Conservation (phyloP, 768 basidiomycete genomes). For the Coprinopsis sp. region DNA sequence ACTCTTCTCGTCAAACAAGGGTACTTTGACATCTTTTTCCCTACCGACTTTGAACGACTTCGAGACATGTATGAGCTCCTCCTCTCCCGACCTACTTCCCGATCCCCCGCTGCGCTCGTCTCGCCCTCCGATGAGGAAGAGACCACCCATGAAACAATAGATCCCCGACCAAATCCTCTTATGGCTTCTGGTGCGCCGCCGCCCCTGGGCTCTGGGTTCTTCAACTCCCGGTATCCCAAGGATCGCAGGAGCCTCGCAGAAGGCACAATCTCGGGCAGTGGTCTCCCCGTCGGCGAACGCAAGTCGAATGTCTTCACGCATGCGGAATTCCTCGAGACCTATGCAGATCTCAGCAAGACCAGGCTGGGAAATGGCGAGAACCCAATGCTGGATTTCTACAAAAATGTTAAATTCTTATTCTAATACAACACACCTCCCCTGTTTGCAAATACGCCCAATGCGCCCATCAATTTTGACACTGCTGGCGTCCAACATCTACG, state of each 20-base stretch:
- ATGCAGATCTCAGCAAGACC: slow-evolving; percentile 71
- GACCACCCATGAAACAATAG: slow-evolving; percentile 22
- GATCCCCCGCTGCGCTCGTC: no score
- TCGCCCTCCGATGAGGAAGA: no score
- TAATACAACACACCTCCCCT: no score
- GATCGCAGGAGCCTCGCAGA: slow-evolving; percentile 61
- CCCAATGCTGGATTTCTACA: slow-evolving; percentile 84
- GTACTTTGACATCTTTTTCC: slow-evolving; percentile 98
- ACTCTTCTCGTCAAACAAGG: slow-evolving; percentile 92
- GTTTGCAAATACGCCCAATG: no score
- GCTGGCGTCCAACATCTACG: no score
- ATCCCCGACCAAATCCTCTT: slow-evolving; percentile 44
- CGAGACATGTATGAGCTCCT: slow-evolving; percentile 88
- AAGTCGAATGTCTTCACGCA: slow-evolving; percentile 85
- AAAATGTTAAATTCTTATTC: slow-evolving; percentile 92
- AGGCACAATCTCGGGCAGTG: slow-evolving; percentile 69
- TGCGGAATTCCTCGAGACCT: slow-evolving; percentile 82
- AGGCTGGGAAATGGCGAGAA: slow-evolving; percentile 78
- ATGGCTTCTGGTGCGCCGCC: slow-evolving; percentile 45
- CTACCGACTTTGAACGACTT: slow-evolving; percentile 80
- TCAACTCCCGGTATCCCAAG: slow-evolving; percentile 57
- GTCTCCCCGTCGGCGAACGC: slow-evolving; percentile 74
- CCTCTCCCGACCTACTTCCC: slow-evolving; percentile 58
- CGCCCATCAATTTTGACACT: no score
- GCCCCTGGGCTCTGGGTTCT: slow-evolving; percentile 59